Evolutionary conservation across 129 eudicot species (phyloP).

Genomic region (Lactuca saligna): DNA sequence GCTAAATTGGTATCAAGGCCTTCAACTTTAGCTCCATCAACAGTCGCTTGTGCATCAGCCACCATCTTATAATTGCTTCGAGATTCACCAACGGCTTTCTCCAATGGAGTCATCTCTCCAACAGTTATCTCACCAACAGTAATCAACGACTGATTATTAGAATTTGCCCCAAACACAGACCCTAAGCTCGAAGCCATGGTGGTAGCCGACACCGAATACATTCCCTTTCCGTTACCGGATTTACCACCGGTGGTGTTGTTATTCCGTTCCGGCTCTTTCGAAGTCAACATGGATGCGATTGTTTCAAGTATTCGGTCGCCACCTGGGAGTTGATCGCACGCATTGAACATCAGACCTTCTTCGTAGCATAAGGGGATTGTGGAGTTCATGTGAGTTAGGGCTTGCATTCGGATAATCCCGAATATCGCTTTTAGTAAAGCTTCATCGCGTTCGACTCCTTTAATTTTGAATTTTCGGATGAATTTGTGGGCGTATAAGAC

Average conservation of each 20-base stretch:
- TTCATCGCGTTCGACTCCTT: slow-evolving; percentile 70
- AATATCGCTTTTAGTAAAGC: slow-evolving; percentile 75
- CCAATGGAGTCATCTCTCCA: slow-evolving; percentile 78
- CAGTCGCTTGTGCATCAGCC: slow-evolving; percentile 84
- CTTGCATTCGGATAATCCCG: slow-evolving; percentile 84
- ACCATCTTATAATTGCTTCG: slow-evolving; percentile 74
- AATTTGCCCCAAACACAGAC: slow-evolving; percentile 53
- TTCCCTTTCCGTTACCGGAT: slow-evolving; percentile 50
- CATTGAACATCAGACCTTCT: slow-evolving; percentile 80
- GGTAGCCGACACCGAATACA: slow-evolving; percentile 68
- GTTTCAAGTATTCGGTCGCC: slow-evolving; percentile 82
- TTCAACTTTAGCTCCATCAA: slow-evolving; percentile 94
- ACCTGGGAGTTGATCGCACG: slow-evolving; percentile 90
- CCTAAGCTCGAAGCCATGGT: slow-evolving; percentile 70
- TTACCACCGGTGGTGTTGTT: slow-evolving; percentile 3
- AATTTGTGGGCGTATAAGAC: slow-evolving; percentile 69
- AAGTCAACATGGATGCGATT: slow-evolving; percentile 59
- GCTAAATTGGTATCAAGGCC: slow-evolving; percentile 93
- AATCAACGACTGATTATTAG: slow-evolving; percentile 38
- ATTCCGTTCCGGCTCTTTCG: slow-evolving; percentile 42
- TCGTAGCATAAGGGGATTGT: slow-evolving; percentile 50
- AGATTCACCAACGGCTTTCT: slow-evolving; percentile 76
- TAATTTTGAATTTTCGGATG: slow-evolving; percentile 54
- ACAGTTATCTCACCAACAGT: slow-evolving; percentile 80
- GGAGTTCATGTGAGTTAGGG: slow-evolving; percentile 61